Base-by-base conservation (phyloP, 176 grass and related monocot species). In the Cocos nucifera region DNA sequence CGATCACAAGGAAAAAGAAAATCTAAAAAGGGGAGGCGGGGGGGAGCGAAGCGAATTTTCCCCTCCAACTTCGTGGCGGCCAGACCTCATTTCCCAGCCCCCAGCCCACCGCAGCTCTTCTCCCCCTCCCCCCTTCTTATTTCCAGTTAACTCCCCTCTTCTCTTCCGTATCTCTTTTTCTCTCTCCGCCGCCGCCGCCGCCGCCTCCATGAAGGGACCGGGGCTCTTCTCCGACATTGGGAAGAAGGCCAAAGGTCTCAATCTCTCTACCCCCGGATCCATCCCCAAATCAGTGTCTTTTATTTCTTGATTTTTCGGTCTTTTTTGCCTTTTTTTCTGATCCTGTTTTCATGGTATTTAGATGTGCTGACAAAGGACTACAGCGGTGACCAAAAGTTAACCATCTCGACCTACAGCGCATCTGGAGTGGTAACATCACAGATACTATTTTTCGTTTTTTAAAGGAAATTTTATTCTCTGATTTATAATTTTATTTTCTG, bases 341-440 rank as follows among this genome's bases (percentile, higher is more conserved):
- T 44, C 35, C 2, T 44, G 35, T 44, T 44, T 14, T 44, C 10
- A 2, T 44, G 35, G 35, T 14, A 73, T 81, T 74, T 73, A 98
- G 93, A 92, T 98, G 81, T 98, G 60, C 87, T 98, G 62, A 88
- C 79, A 21, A 98, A 53, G 84, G 93, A 89, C 81, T 98, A 98
- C 75, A 88, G 63, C 59, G 85, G 82, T 72, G 93, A 98, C 79
- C 87, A 92, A 75, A 98, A 98, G 69, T 53, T 98, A 17, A 83
- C 78, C 63, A 51, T 98, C 8, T 88, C 79, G 56, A 86, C 79
- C 72, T 30, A 69, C 53, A 98, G 84, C 69, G 61, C 79, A 62
- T 98, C 93, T 25, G 93, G 93, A 74, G 73, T 98, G 93, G 93
- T 98, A 88, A 85, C 67, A 30, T 53, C 59, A 54, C 63, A 24